Percentiles rank a stretch among this genome's conserved stretches.
Evolutionary conservation across 1,284 basidiomycete species (phyloP).

Genomic region (Ustilago trichophora): DNA sequence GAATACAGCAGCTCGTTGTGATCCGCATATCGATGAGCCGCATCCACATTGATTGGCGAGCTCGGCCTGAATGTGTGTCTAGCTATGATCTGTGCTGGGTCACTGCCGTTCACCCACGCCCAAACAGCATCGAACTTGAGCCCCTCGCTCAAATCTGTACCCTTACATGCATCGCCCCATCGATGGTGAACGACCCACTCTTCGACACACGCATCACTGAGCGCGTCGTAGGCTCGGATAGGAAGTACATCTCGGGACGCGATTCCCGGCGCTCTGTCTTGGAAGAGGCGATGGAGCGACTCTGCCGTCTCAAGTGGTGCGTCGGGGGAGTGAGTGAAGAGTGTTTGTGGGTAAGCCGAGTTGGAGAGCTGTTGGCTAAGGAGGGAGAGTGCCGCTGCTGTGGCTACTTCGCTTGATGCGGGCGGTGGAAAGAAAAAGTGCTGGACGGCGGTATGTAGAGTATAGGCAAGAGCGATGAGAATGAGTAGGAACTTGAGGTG

Average conservation of each 20-base stretch:
- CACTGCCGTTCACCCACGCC: conserved; percentile 46
- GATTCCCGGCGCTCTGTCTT: conserved; percentile 7
- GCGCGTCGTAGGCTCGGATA: conserved; percentile 30
- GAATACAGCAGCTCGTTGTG: conserved; percentile 49
- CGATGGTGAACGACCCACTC: conserved; percentile 29
- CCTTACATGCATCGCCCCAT: conserved; percentile 22
- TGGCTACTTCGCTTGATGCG: conserved; percentile 10
- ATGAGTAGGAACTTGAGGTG: conserved; percentile 2
- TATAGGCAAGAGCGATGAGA: conserved; percentile 8
- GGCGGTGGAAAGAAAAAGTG: conserved; percentile 7
- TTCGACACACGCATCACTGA: conserved; percentile 35
- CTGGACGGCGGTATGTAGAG: background rate
- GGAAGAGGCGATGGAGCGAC: conserved; percentile 21
- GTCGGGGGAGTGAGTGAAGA: background rate
- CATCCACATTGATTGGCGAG: conserved; percentile 34
- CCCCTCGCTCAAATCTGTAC: conserved; percentile 20
- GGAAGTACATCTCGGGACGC: conserved; percentile 17
- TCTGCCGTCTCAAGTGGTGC: background rate
- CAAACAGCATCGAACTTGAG: conserved; percentile 36
- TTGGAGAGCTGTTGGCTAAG: conserved; percentile 15
- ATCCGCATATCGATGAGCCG: conserved; percentile 35
- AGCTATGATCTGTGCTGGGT: conserved; percentile 38
- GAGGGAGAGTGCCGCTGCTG: conserved; percentile 1
- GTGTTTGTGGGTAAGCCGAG: background rate
- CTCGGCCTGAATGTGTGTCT: conserved; percentile 25